Conservation (phyloP, 2,329 filamentous ascomycete species). For the Ophiostoma populinum region DNA sequence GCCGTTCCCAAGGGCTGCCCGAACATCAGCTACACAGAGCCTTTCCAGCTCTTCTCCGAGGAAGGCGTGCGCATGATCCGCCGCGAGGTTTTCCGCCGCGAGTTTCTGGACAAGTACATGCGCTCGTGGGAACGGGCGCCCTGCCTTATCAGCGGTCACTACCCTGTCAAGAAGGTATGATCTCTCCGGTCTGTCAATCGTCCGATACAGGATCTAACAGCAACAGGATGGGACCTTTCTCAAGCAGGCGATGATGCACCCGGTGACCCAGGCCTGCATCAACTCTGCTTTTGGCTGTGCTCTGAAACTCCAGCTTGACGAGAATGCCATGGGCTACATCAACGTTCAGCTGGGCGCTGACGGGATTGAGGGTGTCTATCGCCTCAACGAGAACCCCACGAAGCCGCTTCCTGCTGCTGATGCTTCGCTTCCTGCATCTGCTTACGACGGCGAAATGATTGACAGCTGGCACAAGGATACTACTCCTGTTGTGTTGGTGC, state of each 20-base stretch:
- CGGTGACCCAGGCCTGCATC: not conserved
- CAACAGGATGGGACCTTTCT: not conserved
- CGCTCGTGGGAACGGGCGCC: slow-evolving; percentile 9
- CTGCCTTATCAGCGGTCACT: slow-evolving; percentile 10
- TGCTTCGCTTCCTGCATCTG: not conserved
- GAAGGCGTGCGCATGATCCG: slow-evolving; percentile 11
- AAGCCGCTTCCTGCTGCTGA: not conserved
- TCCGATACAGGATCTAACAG: too few relatives aligned
- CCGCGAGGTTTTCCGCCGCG: slow-evolving; percentile 9
- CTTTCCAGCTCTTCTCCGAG: slow-evolving; percentile 9
- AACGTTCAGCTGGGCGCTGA: slow-evolving; percentile 10
- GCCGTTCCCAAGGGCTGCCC: slow-evolving; percentile 6
- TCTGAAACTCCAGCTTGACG: slow-evolving; percentile 3
- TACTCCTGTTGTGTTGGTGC: slow-evolving; percentile 7
- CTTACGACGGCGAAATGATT: slow-evolving; percentile 1
- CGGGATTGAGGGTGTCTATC: slow-evolving; percentile 8
- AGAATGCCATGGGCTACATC: slow-evolving; percentile 10
- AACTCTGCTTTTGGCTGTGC: slow-evolving; percentile 1
- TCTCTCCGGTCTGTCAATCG: too few relatives aligned
- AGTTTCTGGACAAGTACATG: slow-evolving; percentile 10
- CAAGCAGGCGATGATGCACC: slow-evolving; percentile 3
- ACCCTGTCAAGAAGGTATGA: slow-evolving; percentile 1
- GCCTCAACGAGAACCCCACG: slow-evolving; percentile 5
- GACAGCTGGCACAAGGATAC: slow-evolving; percentile 11
- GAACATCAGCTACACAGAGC: slow-evolving; percentile 8